phyloP scores from a whole-genome alignment of 495 filamentous ascomycete species.

The Ascodesmis nigricans region DNA sequence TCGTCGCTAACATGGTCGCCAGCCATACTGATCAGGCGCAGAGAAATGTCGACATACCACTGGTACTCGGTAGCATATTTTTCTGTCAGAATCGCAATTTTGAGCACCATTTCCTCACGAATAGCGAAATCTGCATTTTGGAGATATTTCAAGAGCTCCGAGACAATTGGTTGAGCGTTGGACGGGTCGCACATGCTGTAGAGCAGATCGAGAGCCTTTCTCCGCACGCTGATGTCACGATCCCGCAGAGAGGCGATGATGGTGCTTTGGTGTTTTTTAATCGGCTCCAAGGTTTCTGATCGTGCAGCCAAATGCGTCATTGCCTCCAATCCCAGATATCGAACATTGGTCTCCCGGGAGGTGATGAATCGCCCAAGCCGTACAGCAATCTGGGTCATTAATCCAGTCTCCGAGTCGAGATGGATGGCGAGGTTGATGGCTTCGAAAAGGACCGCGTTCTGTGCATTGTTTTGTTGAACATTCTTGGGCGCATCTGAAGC shows the following conservation, averaged over 20 bases:
- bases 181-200: constrained; percentile 98
- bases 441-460: constrained; percentile 95
- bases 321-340: constrained; percentile 88
- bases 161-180: constrained; percentile 80
- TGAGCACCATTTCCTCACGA: constrained; percentile 95
- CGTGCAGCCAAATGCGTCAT: constrained; percentile 96
- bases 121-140: constrained; percentile 95
- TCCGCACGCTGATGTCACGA: constrained; percentile 86
- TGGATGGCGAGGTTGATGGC: constrained; percentile 98
- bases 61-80: constrained; percentile 96
- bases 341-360: constrained; percentile 91
- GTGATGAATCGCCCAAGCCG: constrained; percentile 89
- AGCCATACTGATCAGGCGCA: constrained; percentile 85
- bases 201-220: constrained; percentile 84
- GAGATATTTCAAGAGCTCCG: constrained; percentile 80
- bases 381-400: constrained; percentile 95
- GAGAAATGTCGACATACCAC: constrained; percentile 97
- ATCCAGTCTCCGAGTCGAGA: constrained; percentile 81
- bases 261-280: constrained; percentile 92
- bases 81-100: constrained; percentile 94
- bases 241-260: constrained; percentile 88
- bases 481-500: constrained; percentile 93
- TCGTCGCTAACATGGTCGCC: constrained; percentile 98
- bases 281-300: constrained; percentile 84
- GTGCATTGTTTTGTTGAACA: constrained; percentile 97